These are phyloP conservation scores for Pseudogymnoascus pannorum DNA, from an alignment of 2,329 filamentous ascomycete species.

Conservation along the genomic window DNA sequence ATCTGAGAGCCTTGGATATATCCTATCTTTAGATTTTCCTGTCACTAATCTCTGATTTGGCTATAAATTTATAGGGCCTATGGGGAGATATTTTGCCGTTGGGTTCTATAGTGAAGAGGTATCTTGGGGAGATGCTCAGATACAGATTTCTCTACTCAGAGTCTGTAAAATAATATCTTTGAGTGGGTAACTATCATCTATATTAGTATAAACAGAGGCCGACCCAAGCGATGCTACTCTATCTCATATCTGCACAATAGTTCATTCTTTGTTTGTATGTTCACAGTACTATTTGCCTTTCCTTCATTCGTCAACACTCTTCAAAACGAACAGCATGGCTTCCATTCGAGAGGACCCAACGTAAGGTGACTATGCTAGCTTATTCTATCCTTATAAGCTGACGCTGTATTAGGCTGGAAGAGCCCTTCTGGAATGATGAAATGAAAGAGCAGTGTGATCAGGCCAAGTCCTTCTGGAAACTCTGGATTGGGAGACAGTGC, in stretches of 20 bases:
- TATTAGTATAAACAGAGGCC: not conserved
- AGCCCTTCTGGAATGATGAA: not conserved
- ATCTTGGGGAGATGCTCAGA: not conserved
- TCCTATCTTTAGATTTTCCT: not conserved
- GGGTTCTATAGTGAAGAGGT: not conserved
- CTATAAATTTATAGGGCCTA: not conserved
- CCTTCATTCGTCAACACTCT: not conserved
- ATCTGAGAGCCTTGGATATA: not conserved
- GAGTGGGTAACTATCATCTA: not conserved
- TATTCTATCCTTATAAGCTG: not conserved
- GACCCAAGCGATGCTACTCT: not conserved
- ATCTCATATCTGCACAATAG: not conserved
- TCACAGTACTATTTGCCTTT: too few species aligned
- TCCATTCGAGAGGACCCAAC: not conserved
- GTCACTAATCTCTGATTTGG: not conserved
- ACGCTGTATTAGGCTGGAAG: not conserved
- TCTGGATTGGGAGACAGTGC: not conserved
- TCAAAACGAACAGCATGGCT: not conserved
- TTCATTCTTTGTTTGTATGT: not conserved
- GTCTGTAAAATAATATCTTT: not conserved
- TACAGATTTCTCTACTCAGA: not conserved
- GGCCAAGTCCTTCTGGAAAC: slow-evolving; percentile 6
- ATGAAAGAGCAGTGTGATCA: slow-evolving; percentile 1
- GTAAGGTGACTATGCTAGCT: not conserved
- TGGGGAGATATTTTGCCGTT: not conserved